These are phyloP conservation scores for Zasmidium angulare DNA, from an alignment of 2,329 filamentous ascomycete species.

Conservation along the genomic window DNA sequence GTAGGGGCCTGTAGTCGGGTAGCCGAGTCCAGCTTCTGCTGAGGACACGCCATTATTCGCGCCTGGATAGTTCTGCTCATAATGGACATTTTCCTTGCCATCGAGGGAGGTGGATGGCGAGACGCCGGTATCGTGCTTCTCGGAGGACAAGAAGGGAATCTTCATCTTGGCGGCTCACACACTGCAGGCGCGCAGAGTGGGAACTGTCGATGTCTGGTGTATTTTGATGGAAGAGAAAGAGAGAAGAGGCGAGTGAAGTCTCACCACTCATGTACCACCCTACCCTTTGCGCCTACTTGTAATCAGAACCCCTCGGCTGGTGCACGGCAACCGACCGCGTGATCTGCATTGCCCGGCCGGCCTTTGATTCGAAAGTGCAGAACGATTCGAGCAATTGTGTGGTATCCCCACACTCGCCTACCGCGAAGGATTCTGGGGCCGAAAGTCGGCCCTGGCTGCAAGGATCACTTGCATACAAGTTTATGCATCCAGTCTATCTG, in stretches of 20 bases:
- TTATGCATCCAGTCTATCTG: too few species aligned
- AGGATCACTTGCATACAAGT: too few species aligned
- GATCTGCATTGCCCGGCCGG: neutral
- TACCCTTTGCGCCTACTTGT: neutral
- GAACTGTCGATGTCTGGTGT: neutral
- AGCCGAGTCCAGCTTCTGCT: conserved; percentile 4
- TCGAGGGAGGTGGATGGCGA: conserved; percentile 7
- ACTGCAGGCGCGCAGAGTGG: neutral
- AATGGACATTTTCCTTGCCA: conserved; percentile 1
- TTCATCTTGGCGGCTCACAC: neutral
- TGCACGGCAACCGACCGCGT: neutral
- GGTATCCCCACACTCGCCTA: neutral
- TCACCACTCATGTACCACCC: neutral
- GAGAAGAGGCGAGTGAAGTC: neutral
- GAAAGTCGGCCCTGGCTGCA: neutral
- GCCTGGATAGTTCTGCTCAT: conserved; percentile 18
- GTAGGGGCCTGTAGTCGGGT: conserved; percentile 22
- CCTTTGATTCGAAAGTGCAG: neutral
- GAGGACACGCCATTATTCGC: conserved; percentile 9
- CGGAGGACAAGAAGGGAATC: neutral
- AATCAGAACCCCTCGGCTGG: neutral
- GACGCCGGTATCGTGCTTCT: neutral
- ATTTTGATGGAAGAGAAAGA: neutral
- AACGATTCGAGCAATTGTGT: neutral
- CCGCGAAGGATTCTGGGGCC: neutral